A percentile compares a stretch with the other conserved stretches of the same genome.
Evolutionary conservation across 352 stramenopile species (phyloP).

Genomic region (Phytopythium boreale): DNA sequence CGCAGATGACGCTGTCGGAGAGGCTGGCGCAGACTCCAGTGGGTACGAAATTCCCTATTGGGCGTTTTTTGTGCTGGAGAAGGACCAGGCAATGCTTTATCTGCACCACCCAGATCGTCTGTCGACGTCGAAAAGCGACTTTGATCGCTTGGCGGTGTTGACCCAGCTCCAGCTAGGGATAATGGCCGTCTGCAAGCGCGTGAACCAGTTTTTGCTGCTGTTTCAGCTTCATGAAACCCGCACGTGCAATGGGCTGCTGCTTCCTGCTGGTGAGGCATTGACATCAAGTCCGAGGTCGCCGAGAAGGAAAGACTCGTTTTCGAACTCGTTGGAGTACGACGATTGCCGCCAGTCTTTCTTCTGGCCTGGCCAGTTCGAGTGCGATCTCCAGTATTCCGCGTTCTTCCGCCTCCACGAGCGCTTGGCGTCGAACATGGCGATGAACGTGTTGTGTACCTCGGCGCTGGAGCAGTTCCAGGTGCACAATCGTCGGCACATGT

Average conservation of each 20-base stretch:
- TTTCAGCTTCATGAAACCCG: slow-evolving; percentile 83
- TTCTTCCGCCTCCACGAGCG: slow-evolving; percentile 83
- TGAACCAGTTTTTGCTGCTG: slow-evolving; percentile 84
- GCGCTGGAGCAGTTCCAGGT: slow-evolving; percentile 89
- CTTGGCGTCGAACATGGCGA: slow-evolving; percentile 68
- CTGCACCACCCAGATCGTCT: slow-evolving; percentile 57
- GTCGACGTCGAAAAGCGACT: slow-evolving; percentile 9
- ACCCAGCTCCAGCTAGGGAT: slow-evolving; percentile 74
- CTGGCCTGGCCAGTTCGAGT: slow-evolving; percentile 87
- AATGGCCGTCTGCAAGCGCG: slow-evolving; percentile 61
- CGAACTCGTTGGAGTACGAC: slow-evolving; percentile 19
- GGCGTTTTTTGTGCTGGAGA: slow-evolving; percentile 68
- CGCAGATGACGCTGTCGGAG: neutral
- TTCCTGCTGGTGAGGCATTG: slow-evolving; percentile 39
- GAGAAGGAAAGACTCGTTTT: slow-evolving; percentile 27
- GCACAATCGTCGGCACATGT: slow-evolving; percentile 84
- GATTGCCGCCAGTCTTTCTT: slow-evolving; percentile 52
- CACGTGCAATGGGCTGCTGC: slow-evolving; percentile 66
- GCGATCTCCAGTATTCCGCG: slow-evolving; percentile 70
- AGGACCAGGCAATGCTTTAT: slow-evolving; percentile 46
- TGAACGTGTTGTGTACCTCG: slow-evolving; percentile 82
- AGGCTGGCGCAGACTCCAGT: neutral
- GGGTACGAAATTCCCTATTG: slow-evolving; percentile 70
- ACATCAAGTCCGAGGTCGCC: slow-evolving; percentile 40
- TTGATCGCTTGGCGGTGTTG: slow-evolving; percentile 62